Base-by-base conservation (phyloP, 1,284 basidiomycete genomes). In the Uromyces viciae-fabae region DNA sequence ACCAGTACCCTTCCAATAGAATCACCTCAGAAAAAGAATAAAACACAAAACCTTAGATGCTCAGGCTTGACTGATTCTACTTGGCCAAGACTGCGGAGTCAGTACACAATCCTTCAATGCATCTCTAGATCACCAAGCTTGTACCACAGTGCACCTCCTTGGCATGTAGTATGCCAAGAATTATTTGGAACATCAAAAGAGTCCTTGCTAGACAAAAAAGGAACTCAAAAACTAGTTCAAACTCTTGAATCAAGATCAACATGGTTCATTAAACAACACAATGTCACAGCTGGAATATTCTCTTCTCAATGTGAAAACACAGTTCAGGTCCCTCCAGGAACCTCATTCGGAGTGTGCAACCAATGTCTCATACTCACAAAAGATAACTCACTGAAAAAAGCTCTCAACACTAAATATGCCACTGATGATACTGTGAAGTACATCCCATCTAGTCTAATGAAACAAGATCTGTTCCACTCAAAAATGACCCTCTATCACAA, bases 211-310 rank as follows among this genome's bases (percentile, higher is more conserved):
- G 56, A 17, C 4, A 43, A 69, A 46, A 28, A 46, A 46, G 42
- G 49, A 49, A 2, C 8, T 46, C 40, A 49, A 38, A 19, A 60
- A 38, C 56, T 75, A 4, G 11, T 62, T 60, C 56, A 46, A 43
- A 46, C 56, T 1, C 60, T 75, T 19, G 73, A 60, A 43, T 36
- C 38, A 28, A 43, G 52, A 3, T 42, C 54, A 0, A 62, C 25
- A 2, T 75, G 73, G 73, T 49, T 75, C 5, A 62, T 75, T n/a
- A 75, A 75, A 54, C 73, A 17, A 4, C 36, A 73, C 14, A 33
- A 40, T 14, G 31, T 33, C 17, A 22, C 19, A 15, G n/a, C 31
- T 8, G 49, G 31, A n/a, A 75, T 75, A 0, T 75, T 60, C 56
- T 75, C 73, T 19, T 62, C 40, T 25, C 22, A 22, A 1, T 75